phyloP scores from a whole-genome alignment of 805 yeast genomes.

The Monosporozyma servazzii region DNA sequence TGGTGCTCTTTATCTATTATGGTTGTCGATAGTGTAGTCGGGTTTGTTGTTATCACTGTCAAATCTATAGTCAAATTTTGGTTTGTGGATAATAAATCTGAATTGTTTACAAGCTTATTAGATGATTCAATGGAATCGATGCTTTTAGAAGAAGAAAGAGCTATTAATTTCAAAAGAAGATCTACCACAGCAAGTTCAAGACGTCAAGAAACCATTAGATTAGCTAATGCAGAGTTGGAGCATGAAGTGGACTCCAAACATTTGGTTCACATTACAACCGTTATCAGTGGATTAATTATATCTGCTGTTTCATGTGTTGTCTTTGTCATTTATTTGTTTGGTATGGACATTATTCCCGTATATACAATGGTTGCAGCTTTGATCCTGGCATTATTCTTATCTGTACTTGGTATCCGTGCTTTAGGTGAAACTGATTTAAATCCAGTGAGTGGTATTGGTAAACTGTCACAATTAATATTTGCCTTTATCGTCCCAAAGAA shows the following conservation, averaged over 20 bases:
- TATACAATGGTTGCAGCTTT: constrained; percentile 64
- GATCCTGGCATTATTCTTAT: constrained; percentile 63
- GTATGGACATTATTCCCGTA: constrained; percentile 51
- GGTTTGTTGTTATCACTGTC: constrained; percentile 54
- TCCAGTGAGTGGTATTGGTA: constrained; percentile 95
- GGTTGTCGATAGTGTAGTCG: constrained; percentile 85
- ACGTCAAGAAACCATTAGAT: constrained; percentile 21
- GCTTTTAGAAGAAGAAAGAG: constrained; percentile 26
- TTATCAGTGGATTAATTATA: constrained; percentile 49
- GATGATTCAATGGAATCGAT: constrained; percentile 28
- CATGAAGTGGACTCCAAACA: constrained; percentile 36
- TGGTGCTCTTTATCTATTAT: constrained; percentile 90
- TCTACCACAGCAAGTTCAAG: constrained; percentile 5
- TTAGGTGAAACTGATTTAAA: constrained; percentile 94
- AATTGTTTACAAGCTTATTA: constrained; percentile 15
- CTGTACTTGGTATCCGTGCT: constrained; percentile 85
- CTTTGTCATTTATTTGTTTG: constrained; percentile 61
- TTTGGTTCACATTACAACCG: constrained; percentile 42
- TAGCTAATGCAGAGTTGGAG: constrained; percentile 26
- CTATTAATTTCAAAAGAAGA: constrained; percentile 17
- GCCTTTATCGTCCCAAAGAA: constrained; percentile 67
- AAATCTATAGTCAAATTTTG: constrained; percentile 33
- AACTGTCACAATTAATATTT: constrained; percentile 80
- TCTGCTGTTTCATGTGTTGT: constrained; percentile 63
- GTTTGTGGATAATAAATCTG: constrained; percentile 19